phyloP scores from a whole-genome alignment of 805 yeast genomes.

The Starmerella vitae region DNA sequence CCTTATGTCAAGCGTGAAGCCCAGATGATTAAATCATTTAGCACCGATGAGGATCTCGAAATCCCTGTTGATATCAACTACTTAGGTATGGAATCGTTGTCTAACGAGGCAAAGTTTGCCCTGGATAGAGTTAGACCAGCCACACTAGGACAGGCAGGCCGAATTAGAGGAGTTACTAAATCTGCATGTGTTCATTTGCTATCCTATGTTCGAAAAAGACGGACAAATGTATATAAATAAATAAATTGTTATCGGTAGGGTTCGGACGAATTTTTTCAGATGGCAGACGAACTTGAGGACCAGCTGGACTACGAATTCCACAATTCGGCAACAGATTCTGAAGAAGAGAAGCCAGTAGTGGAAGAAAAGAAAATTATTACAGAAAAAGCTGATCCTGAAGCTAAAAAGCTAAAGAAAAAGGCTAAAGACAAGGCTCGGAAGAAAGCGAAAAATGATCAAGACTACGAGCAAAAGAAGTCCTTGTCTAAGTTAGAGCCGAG shows the following conservation, averaged over 20 bases:
- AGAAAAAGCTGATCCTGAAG: slow-evolving; percentile 14
- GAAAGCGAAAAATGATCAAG: slow-evolving; percentile 12
- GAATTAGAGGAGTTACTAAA: slow-evolving; percentile 91
- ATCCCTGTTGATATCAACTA: slow-evolving; percentile 64
- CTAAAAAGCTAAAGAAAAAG: slow-evolving; percentile 17
- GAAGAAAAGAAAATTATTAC: not conserved
- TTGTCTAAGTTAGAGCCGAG: slow-evolving; percentile 46
- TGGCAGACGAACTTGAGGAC: slow-evolving; percentile 67
- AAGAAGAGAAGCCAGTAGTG: slow-evolving; percentile 16
- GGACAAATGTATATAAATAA: not conserved
- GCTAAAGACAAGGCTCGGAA: slow-evolving; percentile 17
- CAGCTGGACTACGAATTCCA: slow-evolving; percentile 52
- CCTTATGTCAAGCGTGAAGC: slow-evolving; percentile 67
- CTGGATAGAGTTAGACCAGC: slow-evolving; percentile 67
- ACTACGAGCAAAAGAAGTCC: slow-evolving; percentile 38
- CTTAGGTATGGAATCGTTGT: slow-evolving; percentile 43
- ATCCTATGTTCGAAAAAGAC: slow-evolving; percentile 21
- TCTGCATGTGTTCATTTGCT: slow-evolving; percentile 77
- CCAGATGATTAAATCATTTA: slow-evolving; percentile 59
- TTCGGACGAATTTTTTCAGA: not conserved
- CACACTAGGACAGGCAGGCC: slow-evolving; percentile 87
- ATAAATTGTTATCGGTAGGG: not conserved
- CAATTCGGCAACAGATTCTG: slow-evolving; percentile 12
- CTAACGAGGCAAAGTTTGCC: slow-evolving; percentile 57
- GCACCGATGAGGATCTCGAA: slow-evolving; percentile 62